phyloP scores from a whole-genome alignment of 768 basidiomycete species.

The Boletales sp. region DNA sequence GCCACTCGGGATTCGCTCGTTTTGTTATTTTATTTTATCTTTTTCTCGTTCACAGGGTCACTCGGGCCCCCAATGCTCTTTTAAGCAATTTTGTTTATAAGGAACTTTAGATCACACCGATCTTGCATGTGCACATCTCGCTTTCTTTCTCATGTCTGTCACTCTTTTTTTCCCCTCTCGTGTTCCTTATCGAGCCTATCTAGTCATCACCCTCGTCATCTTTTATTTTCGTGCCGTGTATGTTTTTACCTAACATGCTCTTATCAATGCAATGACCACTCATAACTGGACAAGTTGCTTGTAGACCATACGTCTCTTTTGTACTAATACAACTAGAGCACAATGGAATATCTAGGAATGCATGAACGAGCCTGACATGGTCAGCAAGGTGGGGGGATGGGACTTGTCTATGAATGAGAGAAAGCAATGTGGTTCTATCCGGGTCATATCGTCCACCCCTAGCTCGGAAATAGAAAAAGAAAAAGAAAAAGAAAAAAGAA shows the following conservation, averaged over 20 bases:
- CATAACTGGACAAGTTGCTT: background rate
- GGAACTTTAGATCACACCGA: slow-evolving; percentile 1
- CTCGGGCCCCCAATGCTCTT: too few relatives aligned
- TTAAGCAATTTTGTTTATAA: too few relatives aligned
- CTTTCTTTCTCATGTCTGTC: slow-evolving; percentile 1
- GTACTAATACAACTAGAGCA: slow-evolving; percentile 19
- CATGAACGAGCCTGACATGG: slow-evolving; percentile 4
- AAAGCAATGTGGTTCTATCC: slow-evolving; percentile 13
- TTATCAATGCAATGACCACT: background rate
- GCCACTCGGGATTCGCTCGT: slow-evolving; percentile 2
- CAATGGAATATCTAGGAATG: slow-evolving; percentile 1
- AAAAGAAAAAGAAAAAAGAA: background rate
- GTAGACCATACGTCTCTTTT: slow-evolving; percentile 1
- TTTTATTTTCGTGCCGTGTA: slow-evolving; percentile 6
- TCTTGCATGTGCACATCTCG: slow-evolving; percentile 4
- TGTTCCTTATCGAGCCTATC: background rate
- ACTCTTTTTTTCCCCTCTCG: slow-evolving; percentile 8
- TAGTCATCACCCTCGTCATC: background rate
- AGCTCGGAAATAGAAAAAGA: background rate
- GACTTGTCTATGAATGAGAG: slow-evolving; percentile 6
- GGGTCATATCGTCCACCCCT: slow-evolving; percentile 16
- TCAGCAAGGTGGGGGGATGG: background rate
- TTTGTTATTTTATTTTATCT: background rate
- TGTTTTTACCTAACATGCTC: background rate
- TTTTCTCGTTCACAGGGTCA: background rate